These are phyloP conservation scores for Sugiyamaella americana DNA, from an alignment of 805 yeast genomes.

Conservation along the genomic window DNA sequence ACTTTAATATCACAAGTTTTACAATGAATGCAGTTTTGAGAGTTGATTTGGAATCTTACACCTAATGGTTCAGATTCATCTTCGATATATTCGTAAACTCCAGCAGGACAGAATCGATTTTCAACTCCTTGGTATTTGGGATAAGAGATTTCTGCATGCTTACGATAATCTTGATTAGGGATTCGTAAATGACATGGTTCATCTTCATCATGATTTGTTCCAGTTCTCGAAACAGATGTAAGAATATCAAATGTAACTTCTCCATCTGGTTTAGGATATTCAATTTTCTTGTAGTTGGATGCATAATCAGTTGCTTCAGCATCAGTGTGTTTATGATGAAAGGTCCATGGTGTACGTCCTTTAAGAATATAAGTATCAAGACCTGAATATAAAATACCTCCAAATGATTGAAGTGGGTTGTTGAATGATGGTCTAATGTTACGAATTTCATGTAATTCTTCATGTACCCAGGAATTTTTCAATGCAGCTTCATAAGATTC, in stretches of 20 bases:
- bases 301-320: slow-evolving; percentile 69
- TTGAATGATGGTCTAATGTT: slow-evolving; percentile 91
- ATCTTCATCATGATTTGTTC: slow-evolving; percentile 92
- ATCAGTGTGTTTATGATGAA: slow-evolving; percentile 63
- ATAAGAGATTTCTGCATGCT: slow-evolving; percentile 64
- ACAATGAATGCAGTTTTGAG: slow-evolving; percentile 97
- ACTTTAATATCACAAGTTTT: slow-evolving; percentile 97
- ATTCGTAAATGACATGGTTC: slow-evolving; percentile 81
- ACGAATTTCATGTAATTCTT: slow-evolving; percentile 79
- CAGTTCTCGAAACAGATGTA: slow-evolving; percentile 94
- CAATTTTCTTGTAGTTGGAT: slow-evolving; percentile 57
- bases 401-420: slow-evolving; percentile 63
- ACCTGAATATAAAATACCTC: slow-evolving; percentile 84
- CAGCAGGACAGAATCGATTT: slow-evolving; percentile 94
- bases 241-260: slow-evolving; percentile 81
- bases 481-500: slow-evolving; percentile 58
- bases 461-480: slow-evolving; percentile 74
- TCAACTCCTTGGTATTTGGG: slow-evolving; percentile 84
- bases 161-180: slow-evolving; percentile 34
- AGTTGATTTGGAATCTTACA: slow-evolving; percentile 84
- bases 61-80: slow-evolving; percentile 54
- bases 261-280: slow-evolving; percentile 96
- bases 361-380: slow-evolving; percentile 67
- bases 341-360: slow-evolving; percentile 87
- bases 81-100: slow-evolving; percentile 89